These are phyloP conservation scores for Nitzschia sp. DNA, from an alignment of 108 stramenopile species.

Conservation along the genomic window DNA sequence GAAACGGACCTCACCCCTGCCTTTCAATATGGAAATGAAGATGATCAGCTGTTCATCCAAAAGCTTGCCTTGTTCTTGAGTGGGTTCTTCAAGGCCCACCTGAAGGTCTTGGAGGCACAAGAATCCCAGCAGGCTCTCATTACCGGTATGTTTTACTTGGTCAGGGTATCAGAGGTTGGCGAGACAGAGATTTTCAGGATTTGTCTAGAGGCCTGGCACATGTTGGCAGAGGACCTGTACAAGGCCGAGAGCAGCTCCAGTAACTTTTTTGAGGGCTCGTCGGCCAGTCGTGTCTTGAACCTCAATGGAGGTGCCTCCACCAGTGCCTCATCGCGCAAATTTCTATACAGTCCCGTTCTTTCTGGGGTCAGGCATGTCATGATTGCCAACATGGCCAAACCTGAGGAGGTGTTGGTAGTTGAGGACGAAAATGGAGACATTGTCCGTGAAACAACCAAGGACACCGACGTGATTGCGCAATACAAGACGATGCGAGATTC, in stretches of 20 bases:
- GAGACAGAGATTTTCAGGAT: slow-evolving; percentile 99
- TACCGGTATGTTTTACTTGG: slow-evolving; percentile 90
- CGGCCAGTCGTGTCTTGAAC: slow-evolving; percentile 50
- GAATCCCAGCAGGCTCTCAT: slow-evolving; percentile 84
- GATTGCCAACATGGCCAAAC: slow-evolving; percentile 99
- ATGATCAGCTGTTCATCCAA: slow-evolving; percentile 92
- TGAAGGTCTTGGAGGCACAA: slow-evolving; percentile 83
- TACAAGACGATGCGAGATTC: slow-evolving; percentile 99
- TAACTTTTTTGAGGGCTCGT: slow-evolving; percentile 35
- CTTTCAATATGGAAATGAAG: slow-evolving; percentile 88
- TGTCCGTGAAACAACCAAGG: slow-evolving; percentile 95
- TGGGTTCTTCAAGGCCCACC: slow-evolving; percentile 90
- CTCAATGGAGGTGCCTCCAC: slow-evolving; percentile 47
- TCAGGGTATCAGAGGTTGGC: slow-evolving; percentile 90
- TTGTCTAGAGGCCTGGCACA: slow-evolving; percentile 97
- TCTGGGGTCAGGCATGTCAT: slow-evolving; percentile 92
- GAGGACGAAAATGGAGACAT: slow-evolving; percentile 99
- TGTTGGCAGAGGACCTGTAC: slow-evolving; percentile 95
- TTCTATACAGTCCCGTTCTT: slow-evolving; percentile 82
- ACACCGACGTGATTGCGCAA: slow-evolving; percentile 98
- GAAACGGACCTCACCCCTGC: slow-evolving; percentile 81
- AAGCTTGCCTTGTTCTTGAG: slow-evolving; percentile 92
- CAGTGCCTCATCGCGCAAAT: slow-evolving; percentile 58
- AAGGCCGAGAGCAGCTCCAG: slow-evolving; percentile 56
- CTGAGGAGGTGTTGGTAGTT: slow-evolving; percentile 99